Percentiles rank a stretch among this genome's conserved stretches.
phyloP scores from a whole-genome alignment of 192 early-diverging fungal species.

The Linnemannia hyalina region DNA sequence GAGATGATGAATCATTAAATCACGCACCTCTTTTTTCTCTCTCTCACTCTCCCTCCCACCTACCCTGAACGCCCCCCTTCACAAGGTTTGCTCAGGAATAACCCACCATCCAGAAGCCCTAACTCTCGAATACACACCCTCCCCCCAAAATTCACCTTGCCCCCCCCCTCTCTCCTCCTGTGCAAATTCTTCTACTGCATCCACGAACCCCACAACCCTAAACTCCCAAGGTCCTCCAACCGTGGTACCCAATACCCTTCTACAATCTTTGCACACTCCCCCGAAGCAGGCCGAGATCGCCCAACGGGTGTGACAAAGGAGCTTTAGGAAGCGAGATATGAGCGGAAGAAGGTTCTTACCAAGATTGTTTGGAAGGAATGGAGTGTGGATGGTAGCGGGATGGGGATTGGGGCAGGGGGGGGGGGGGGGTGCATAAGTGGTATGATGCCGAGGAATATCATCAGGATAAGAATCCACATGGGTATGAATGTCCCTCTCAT shows the following conservation, averaged over 20 bases:
- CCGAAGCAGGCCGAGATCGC: constrained; percentile 79
- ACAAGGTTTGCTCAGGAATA: constrained; percentile 73
- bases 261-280: constrained; percentile 86
- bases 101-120: constrained; percentile 90
- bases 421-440: constrained; percentile 57
- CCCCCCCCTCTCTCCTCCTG: constrained; percentile 70
- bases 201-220: constrained; percentile 90
- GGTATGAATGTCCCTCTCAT: constrained; percentile 69
- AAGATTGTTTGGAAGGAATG: constrained; percentile 73
- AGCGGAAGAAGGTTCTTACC: constrained; percentile 71
- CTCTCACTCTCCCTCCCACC: too few relatives aligned
- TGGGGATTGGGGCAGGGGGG: too few relatives aligned
- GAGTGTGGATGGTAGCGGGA: not conserved
- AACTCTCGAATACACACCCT: constrained; percentile 80
- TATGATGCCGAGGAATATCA: constrained; percentile 87
- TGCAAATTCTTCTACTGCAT: constrained; percentile 85
- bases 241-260: constrained; percentile 88
- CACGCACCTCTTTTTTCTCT: not conserved
- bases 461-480: constrained; percentile 81
- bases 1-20: too few relatives aligned
- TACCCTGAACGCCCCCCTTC: not conserved
- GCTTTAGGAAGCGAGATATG: constrained; percentile 68
- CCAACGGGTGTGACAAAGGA: constrained; percentile 74
- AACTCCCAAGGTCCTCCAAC: constrained; percentile 85
- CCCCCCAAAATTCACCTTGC: constrained; percentile 62